phyloP scores from a whole-genome alignment of 352 stramenopile species.

The Phytophthora pistaciae region DNA sequence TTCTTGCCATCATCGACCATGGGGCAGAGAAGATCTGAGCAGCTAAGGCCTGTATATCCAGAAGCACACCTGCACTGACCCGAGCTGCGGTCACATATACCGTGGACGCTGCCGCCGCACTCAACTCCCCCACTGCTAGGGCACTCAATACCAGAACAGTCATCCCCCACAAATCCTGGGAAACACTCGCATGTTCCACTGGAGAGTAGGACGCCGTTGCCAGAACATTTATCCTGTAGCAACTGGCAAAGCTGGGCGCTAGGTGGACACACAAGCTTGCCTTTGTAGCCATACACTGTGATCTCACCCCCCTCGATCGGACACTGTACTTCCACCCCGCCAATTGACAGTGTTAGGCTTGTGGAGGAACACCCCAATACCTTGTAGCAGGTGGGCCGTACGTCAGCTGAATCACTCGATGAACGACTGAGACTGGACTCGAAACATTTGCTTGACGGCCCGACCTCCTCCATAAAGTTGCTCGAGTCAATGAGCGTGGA shows the following conservation, averaged over 20 bases:
- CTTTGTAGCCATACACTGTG: slow-evolving; percentile 55
- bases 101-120: slow-evolving; percentile 49
- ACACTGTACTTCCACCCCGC: slow-evolving; percentile 61
- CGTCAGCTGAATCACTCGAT: slow-evolving; percentile 39
- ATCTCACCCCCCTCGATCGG: slow-evolving; percentile 67
- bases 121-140: slow-evolving; percentile 46
- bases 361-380: slow-evolving; percentile 56
- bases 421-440: slow-evolving; percentile 68
- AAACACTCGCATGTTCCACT: slow-evolving; percentile 68
- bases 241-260: slow-evolving; percentile 67
- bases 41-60: slow-evolving; percentile 66
- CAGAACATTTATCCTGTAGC: slow-evolving; percentile 75
- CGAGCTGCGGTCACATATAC: slow-evolving; percentile 56
- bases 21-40: slow-evolving; percentile 68
- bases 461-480: slow-evolving; percentile 67
- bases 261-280: slow-evolving; percentile 59
- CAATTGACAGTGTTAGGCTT: slow-evolving; percentile 57
- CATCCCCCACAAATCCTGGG: slow-evolving; percentile 52
- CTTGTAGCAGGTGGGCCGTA: slow-evolving; percentile 66
- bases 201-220: slow-evolving; percentile 59
- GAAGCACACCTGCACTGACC: slow-evolving; percentile 57
- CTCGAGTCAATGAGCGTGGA: slow-evolving; percentile 45
- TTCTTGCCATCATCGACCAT: slow-evolving; percentile 45
- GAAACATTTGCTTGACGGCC: slow-evolving; percentile 72
- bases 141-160: slow-evolving; percentile 67